Evolutionary conservation across 176 grass and related monocot genomes (phyloP), one percentile per base, ranked within the genome.

Genomic region (Paspalum notatum): DNA sequence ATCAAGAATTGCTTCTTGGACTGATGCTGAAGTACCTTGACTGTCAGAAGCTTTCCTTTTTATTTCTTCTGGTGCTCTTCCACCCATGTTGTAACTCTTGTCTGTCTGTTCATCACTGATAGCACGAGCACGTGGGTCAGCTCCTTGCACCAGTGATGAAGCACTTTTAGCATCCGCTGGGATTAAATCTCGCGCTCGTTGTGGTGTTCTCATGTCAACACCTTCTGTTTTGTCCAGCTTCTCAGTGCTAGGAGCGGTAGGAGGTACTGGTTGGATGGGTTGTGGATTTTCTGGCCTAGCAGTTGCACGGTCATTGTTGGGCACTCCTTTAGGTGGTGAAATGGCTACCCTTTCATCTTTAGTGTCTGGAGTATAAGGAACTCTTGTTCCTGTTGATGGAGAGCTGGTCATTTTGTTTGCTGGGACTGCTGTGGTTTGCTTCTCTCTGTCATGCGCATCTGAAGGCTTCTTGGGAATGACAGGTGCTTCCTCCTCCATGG

Each of bases 391-490:
- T 13, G 57, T 41, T 26, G 80, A 75, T 26, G 44, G 70, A 75
- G 52, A 81, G 13, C 20, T 11, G 12, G 6, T 52, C 13, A 25
- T 71, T 87, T 77, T 47, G 62, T 62, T 50, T 68, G 66, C 39
- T 17, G 4, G 58, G 27, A 47, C 44, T 26, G 16, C 32, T 61
- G 26, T 40, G 3, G 52, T 39, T 52, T 75, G 32, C 42, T 47
- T 38, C 68, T 80, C 53, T 59, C 21, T 78, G 40, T 83, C 75
- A 59, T 83, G 49, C 11, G 51, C 56, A 54, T 72, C 81, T 65
- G 74, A 83, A 83, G 46, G 65, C 21, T 65, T 64, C 59, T 83
- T 72, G 20, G 13, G 12, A 25, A 41, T 38, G 42, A 14, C 22
- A 66, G 57, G 26, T 72, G 13, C 70, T 72, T 87, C 73, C 55